These are phyloP conservation scores for Paecilomyces sp. DNA, from an alignment of 2,329 filamentous ascomycete genomes.

Conservation along the genomic window DNA sequence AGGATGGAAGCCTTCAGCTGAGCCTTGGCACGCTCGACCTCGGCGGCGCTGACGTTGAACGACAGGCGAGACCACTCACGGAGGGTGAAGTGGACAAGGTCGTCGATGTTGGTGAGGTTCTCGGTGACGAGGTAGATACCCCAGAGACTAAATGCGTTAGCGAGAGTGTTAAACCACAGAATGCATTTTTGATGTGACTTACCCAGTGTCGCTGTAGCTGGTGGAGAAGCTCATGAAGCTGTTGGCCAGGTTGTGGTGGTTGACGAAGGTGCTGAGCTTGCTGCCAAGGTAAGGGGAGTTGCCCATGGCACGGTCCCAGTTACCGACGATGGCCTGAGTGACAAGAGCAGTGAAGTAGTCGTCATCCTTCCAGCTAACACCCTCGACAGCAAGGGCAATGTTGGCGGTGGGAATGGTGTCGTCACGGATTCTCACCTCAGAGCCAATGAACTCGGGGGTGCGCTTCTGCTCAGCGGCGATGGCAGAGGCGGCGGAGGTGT, in stretches of 20 bases:
- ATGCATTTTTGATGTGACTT: constrained; percentile 32
- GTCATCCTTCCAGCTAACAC: constrained; percentile 98
- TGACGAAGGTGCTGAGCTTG: constrained; percentile 92
- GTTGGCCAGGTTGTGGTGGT: constrained; percentile 93
- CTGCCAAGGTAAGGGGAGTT: constrained; percentile 95
- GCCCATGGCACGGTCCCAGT: constrained; percentile 99
- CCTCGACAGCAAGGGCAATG: constrained; percentile 97
- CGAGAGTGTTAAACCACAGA: not conserved
- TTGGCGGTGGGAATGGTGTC: constrained; percentile 94
- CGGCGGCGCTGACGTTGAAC: constrained; percentile 76
- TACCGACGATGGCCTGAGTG: constrained; percentile 96
- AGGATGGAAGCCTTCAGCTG: constrained; percentile 98
- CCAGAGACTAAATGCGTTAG: constrained; percentile 67
- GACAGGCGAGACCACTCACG: constrained; percentile 96
- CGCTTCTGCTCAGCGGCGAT: constrained; percentile 69
- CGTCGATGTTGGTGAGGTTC: constrained; percentile 78
- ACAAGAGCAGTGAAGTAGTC: constrained; percentile 99
- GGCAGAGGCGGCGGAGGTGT: constrained; percentile 64
- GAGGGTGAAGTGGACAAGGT: constrained; percentile 96
- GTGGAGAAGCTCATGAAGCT: constrained; percentile 99
- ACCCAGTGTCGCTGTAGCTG: constrained; percentile 99
- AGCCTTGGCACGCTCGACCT: constrained; percentile 97
- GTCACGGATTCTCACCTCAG: constrained; percentile 90
- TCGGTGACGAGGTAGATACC: constrained; percentile 98
- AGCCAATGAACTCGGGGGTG: constrained; percentile 92